Conservation (phyloP, 2,329 filamentous ascomycete species). For the Neonectria ditissima region DNA sequence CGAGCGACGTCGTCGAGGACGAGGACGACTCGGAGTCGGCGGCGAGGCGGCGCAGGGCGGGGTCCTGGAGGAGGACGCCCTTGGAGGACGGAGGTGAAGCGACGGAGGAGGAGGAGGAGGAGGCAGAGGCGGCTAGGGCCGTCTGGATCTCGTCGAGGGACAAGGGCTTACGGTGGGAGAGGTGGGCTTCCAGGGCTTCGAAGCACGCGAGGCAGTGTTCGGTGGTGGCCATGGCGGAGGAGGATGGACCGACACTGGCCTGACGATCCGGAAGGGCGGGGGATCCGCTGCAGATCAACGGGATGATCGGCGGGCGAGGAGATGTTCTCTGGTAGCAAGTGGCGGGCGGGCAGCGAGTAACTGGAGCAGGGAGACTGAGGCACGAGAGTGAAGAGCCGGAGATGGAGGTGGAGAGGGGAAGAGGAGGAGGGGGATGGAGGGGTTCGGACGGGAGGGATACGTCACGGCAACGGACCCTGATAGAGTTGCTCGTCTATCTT, state of each 20-base stretch:
- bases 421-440: slow-evolving; percentile 5
- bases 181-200: slow-evolving; percentile 82
- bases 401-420: slow-evolving; percentile 14
- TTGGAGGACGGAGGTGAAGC: slow-evolving; percentile 20
- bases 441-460: slow-evolving; percentile 3
- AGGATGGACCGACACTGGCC: slow-evolving; percentile 10
- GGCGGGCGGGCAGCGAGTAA: slow-evolving; percentile 2
- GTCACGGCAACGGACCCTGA: neutral
- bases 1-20: slow-evolving; percentile 56
- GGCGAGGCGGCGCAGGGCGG: slow-evolving; percentile 58
- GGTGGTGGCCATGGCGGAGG: slow-evolving; percentile 77
- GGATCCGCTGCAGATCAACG: slow-evolving; percentile 9
- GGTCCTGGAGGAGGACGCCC: slow-evolving; percentile 52
- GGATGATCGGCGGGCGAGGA: slow-evolving; percentile 7
- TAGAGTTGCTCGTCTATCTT: neutral
- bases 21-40: slow-evolving; percentile 50
- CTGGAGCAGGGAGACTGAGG: slow-evolving; percentile 16
- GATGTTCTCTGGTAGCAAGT: slow-evolving; percentile 14
- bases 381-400: slow-evolving; percentile 7
- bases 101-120: slow-evolving; percentile 32
- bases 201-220: slow-evolving; percentile 95
- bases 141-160: slow-evolving; percentile 76
- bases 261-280: slow-evolving; percentile 22
- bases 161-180: slow-evolving; percentile 76
- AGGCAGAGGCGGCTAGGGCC: slow-evolving; percentile 61